These are phyloP conservation scores for Triticum aestivum DNA, from an alignment of 176 grass and related monocot species.

Conservation along the genomic window DNA sequence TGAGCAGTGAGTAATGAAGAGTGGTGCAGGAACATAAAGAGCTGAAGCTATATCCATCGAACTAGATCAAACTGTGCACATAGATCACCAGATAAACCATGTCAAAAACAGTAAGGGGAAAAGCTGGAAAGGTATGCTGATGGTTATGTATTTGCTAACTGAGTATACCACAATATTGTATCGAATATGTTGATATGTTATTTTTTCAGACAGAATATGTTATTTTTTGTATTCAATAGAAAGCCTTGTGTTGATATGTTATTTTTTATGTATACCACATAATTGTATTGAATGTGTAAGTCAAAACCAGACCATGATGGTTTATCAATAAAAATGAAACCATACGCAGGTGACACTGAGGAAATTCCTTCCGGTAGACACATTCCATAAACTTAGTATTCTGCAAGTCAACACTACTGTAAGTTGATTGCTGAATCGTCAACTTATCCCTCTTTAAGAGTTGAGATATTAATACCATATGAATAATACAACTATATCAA, in stretches of 20 bases:
- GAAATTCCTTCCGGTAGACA: not conserved
- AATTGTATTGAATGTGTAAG: not conserved
- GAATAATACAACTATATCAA: no score
- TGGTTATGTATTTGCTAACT: not conserved
- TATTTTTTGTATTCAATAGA: not conserved
- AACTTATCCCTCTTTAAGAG: no score
- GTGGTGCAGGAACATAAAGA: not conserved
- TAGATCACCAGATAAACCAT: constrained; percentile 6
- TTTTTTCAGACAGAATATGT: no score
- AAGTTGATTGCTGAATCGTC: no score
- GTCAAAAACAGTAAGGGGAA: not conserved
- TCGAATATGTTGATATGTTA: no score
- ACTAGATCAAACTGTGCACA: constrained; percentile 61
- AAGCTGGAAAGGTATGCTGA: not conserved
- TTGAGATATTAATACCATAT: no score
- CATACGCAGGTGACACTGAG: not conserved
- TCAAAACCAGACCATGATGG: not conserved
- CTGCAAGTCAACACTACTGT: no score
- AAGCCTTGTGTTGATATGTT: not conserved
- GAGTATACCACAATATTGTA: not conserved
- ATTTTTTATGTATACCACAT: no score
- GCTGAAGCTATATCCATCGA: not conserved
- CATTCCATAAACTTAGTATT: not conserved
- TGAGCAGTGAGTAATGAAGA: not conserved
- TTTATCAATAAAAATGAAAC: not conserved